A percentile compares a stretch with the other conserved stretches of the same genome.
These are phyloP conservation scores for Botryotinia globosa DNA, from an alignment of 2,329 filamentous ascomycete species.

Conservation along the genomic window DNA sequence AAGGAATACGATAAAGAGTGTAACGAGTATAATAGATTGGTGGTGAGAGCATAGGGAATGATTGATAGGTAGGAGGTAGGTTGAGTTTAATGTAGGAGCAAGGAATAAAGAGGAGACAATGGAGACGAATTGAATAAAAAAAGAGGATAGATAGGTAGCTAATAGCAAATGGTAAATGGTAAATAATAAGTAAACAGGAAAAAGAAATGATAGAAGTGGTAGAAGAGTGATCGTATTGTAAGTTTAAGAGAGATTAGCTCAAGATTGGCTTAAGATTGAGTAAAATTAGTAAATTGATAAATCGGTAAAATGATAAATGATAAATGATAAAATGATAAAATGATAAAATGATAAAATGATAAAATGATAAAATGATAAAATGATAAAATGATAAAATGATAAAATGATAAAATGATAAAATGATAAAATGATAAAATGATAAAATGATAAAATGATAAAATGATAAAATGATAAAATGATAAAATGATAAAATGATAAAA, in stretches of 20 bases:
- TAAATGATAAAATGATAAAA: too few relatives aligned
- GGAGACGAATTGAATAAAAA: not conserved
- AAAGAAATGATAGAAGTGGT: not conserved
- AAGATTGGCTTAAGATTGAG: not conserved
- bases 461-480: not conserved
- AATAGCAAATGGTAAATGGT: too few relatives aligned
- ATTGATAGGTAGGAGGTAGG: not conserved
- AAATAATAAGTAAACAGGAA: not conserved
- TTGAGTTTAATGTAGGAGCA: not conserved
- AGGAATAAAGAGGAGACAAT: not conserved
- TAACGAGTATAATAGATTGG: slow-evolving; percentile 9
- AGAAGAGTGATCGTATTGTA: not conserved
- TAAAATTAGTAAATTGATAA: not conserved
- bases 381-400: not conserved
- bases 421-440: not conserved
- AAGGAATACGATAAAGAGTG: slow-evolving; percentile 18
- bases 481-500: not conserved
- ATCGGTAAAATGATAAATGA: too few relatives aligned
- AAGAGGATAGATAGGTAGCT: not conserved
- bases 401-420: not conserved
- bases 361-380: not conserved
- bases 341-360: too few relatives aligned
- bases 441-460: not conserved
- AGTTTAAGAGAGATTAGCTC: not conserved
- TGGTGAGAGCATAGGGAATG: slow-evolving; percentile 15